These are phyloP conservation scores for Hypoxylon trugodes DNA, from an alignment of 495 filamentous ascomycete species.

Conservation along the genomic window DNA sequence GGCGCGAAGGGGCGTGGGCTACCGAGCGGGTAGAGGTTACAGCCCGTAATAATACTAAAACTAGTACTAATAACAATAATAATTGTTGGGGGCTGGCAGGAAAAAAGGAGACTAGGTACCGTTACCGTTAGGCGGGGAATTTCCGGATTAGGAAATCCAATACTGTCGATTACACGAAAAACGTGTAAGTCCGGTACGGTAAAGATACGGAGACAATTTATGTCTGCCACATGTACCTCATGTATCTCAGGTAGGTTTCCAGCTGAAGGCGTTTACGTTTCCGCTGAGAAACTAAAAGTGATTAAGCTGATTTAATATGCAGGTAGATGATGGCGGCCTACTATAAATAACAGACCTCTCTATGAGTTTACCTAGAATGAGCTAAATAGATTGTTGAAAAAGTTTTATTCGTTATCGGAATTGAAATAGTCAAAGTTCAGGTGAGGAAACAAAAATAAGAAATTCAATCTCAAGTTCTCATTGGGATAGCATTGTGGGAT, in stretches of 20 bases:
- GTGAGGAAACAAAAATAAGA: no score
- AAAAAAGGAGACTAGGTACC: constrained; percentile 16
- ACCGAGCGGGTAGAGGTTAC: not conserved
- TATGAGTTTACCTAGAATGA: no score
- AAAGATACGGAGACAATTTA: not conserved
- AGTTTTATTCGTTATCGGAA: no score
- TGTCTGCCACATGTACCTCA: not conserved
- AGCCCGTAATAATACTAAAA: constrained; percentile 10
- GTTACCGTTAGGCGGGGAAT: constrained; percentile 20
- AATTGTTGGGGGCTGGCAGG: constrained; percentile 36
- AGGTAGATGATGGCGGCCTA: no score
- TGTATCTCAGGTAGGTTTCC: not conserved
- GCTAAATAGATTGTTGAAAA: no score
- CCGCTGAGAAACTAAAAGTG: no score
- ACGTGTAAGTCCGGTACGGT: not conserved
- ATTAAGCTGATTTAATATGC: no score
- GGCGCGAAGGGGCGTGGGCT: constrained; percentile 19
- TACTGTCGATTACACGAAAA: constrained; percentile 6
- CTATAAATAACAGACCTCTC: no score
- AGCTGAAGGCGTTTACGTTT: no score
- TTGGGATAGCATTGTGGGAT: not conserved
- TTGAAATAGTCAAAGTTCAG: no score
- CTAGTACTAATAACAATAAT: constrained; percentile 9
- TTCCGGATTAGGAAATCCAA: constrained; percentile 35
- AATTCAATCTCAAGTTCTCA: not conserved